Conservation (phyloP, 1,284 basidiomycete species). For the Flammula alnicola region DNA sequence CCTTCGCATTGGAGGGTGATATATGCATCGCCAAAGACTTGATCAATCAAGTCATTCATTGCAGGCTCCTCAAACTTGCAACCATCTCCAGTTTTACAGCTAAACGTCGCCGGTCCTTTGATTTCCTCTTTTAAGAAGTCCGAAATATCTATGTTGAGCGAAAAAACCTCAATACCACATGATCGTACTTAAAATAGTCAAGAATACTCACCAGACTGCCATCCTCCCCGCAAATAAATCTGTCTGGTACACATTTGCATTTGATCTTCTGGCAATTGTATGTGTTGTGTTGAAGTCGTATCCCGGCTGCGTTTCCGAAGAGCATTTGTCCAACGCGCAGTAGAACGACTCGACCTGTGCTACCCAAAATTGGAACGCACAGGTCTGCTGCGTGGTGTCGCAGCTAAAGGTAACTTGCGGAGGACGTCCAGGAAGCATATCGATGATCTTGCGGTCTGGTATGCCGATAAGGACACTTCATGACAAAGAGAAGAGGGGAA, state of each 20-base stretch:
- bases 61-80: slow-evolving; percentile 95
- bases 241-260: slow-evolving; percentile 89
- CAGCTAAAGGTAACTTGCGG: slow-evolving; percentile 96
- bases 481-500: not conserved
- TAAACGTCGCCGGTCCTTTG: slow-evolving; percentile 89
- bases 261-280: slow-evolving; percentile 85
- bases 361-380: slow-evolving; percentile 98
- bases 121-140: slow-evolving; percentile 93
- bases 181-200: not conserved
- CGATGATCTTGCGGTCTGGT: slow-evolving; percentile 43
- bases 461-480: not conserved
- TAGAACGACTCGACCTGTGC: slow-evolving; percentile 95
- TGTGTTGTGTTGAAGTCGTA: slow-evolving; percentile 74
- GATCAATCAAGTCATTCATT: slow-evolving; percentile 94
- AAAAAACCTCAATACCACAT: not conserved
- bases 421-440: slow-evolving; percentile 65
- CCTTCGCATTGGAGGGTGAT: slow-evolving; percentile 89
- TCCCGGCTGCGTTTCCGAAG: slow-evolving; percentile 51
- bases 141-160: slow-evolving; percentile 72
- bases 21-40: slow-evolving; percentile 90
- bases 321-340: slow-evolving; percentile 80
- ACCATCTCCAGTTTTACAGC: slow-evolving; percentile 73
- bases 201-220: slow-evolving; percentile 84
- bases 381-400: slow-evolving; percentile 61
- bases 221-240: slow-evolving; percentile 95